Percentiles rank a stretch among this genome's conserved stretches.
These are phyloP conservation scores for Zymoseptoria brevis DNA, from an alignment of 2,329 filamentous ascomycete genomes.

Conservation along the genomic window DNA sequence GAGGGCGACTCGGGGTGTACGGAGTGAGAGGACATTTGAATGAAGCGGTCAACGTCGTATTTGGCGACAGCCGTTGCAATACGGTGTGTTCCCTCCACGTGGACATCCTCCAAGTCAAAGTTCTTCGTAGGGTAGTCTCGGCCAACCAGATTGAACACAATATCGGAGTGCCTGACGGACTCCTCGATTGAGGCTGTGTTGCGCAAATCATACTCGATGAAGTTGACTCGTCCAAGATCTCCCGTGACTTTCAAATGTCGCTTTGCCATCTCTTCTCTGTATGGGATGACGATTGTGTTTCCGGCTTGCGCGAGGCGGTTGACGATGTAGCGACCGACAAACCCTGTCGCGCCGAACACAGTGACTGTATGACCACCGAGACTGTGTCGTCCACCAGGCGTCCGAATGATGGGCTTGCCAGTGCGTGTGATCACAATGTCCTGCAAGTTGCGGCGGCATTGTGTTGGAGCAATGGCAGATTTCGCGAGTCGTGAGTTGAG, in stretches of 20 bases:
- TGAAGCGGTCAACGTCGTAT: slow-evolving; percentile 94
- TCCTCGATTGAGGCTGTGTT: slow-evolving; percentile 96
- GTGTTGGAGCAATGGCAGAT: slow-evolving; percentile 18
- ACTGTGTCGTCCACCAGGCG: slow-evolving; percentile 67
- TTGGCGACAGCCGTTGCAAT: slow-evolving; percentile 93
- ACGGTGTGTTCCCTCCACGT: slow-evolving; percentile 83
- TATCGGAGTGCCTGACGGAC: slow-evolving; percentile 91
- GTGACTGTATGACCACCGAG: slow-evolving; percentile 80
- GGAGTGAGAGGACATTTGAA: slow-evolving; percentile 94
- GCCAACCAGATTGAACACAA: slow-evolving; percentile 93
- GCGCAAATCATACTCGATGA: slow-evolving; percentile 88
- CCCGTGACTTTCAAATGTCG: slow-evolving; percentile 93
- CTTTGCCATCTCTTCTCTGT: slow-evolving; percentile 95
- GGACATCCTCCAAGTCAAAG: slow-evolving; percentile 85
- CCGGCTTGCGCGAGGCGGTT: slow-evolving; percentile 87
- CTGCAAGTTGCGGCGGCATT: slow-evolving; percentile 44
- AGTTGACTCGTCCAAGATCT: slow-evolving; percentile 81
- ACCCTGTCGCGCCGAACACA: slow-evolving; percentile 94
- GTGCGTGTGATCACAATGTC: slow-evolving; percentile 92
- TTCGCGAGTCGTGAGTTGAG: slow-evolving; percentile 20
- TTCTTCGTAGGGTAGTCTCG: slow-evolving; percentile 98
- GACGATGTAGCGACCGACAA: slow-evolving; percentile 93
- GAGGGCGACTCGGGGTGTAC: slow-evolving; percentile 71
- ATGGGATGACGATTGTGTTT: slow-evolving; percentile 90
- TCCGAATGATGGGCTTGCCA: slow-evolving; percentile 86